Base-by-base conservation (phyloP, 1,284 basidiomycete genomes). In the Gymnopus androsaceus region DNA sequence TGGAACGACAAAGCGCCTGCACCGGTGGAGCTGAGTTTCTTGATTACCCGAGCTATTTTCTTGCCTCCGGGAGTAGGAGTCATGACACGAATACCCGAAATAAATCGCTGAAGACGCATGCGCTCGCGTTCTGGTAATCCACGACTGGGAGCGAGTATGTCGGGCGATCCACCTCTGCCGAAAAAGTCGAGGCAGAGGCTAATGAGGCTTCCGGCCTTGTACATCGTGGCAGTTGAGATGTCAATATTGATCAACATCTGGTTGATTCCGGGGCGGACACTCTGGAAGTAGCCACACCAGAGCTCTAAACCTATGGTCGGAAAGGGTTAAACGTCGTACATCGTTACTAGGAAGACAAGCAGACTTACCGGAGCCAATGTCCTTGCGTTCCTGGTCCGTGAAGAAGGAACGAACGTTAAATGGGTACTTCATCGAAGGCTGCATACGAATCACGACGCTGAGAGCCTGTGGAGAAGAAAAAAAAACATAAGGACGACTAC, bases 381-480 rank as follows among this genome's bases (percentile, higher is more conserved):
- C 84, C 82, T 3, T 63, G 53, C 3, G 84, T 58, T 83, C 84
- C 3, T 67, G 63, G 40, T 76, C 66, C 0, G 84, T 84, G 66
- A 84, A 87, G 69, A 87, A 86, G 0, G 81, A 84, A 0, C 83
- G 75, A 4, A 80, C 76, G 56, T 86, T 85, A 67, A 82, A 83
- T 0, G 83, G 82, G 50, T 79, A 82, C 37, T 73, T 74, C 68
- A 79, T 66, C 0, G 77, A 78, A 0, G 84, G 85, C 48, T 80
- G 78, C 82, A 84, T 84, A 6, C 82, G 75, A 14, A 85, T 73
- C 8, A 83, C 80, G 17, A 87, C 82, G 58, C 87, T 87, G 51
- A 86, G 64, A 0, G 84, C 81, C 79, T 84, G 51, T 15, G 4
- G n/a, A n/a, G n/a, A n/a, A n/a, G 28, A 6, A 17, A n/a, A 19